Percentiles rank a stretch among this genome's conserved stretches.
Evolutionary conservation across 1,284 basidiomycete genomes (phyloP).

Genomic region (Rhodotorula sp.): DNA sequence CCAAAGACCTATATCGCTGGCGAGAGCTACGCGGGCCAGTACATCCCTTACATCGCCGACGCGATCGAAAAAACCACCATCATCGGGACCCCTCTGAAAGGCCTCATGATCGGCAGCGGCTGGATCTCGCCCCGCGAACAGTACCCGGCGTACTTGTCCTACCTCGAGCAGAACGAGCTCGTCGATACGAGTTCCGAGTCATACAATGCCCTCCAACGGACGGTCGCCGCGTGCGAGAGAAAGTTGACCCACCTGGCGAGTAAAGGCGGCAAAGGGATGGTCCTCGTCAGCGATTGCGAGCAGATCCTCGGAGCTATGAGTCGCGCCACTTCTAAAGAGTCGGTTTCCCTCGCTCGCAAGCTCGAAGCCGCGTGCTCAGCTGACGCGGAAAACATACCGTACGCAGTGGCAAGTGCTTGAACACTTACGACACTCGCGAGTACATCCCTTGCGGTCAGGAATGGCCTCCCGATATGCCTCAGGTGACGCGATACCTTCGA

Average conservation of each 20-base stretch:
- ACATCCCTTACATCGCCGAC: conserved; percentile 81
- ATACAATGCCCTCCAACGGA: conserved; percentile 62
- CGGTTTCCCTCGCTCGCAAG: conserved; percentile 46
- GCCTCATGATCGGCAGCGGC: conserved; percentile 91
- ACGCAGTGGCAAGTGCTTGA: conserved; percentile 68
- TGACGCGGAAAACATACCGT: not conserved
- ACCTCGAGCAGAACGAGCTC: conserved; percentile 64
- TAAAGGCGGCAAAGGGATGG: conserved; percentile 53
- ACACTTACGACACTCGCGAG: conserved; percentile 89
- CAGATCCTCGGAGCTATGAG: conserved; percentile 65
- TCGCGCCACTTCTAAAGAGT: conserved; percentile 43
- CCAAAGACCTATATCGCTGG: conserved; percentile 83
- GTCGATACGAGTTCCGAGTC: conserved; percentile 69
- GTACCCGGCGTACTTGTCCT: conserved; percentile 72
- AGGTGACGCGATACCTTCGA: conserved; percentile 74
- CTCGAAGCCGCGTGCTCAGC: conserved; percentile 54
- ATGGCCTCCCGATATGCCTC: conserved; percentile 84
- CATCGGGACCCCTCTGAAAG: conserved; percentile 59
- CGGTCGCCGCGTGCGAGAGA: conserved; percentile 65
- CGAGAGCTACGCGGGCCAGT: conserved; percentile 96
- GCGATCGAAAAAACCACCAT: conserved; percentile 53
- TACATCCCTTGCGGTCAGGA: conserved; percentile 90
- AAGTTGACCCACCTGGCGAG: conserved; percentile 54
- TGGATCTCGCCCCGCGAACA: conserved; percentile 91
- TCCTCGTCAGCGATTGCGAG: conserved; percentile 68